A percentile compares a stretch with the other conserved stretches of the same genome.
phyloP scores from a whole-genome alignment of 2,329 filamentous ascomycete species.

The Talaromyces islandicus region DNA sequence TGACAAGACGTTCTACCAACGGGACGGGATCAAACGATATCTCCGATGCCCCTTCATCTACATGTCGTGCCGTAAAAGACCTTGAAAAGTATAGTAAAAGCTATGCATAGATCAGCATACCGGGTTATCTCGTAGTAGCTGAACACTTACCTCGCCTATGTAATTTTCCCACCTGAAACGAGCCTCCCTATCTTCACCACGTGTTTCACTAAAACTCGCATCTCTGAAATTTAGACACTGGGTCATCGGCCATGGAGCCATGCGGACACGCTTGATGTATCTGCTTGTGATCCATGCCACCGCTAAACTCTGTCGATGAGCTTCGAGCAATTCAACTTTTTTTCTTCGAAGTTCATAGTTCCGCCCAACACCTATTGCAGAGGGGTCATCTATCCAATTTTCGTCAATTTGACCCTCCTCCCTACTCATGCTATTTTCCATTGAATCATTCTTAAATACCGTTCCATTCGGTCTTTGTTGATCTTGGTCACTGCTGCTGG shows the following conservation, averaged over 20 bases:
- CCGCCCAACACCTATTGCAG: neutral
- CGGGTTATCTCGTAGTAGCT: neutral
- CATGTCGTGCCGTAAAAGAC: conserved; percentile 26
- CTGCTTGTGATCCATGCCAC: conserved; percentile 34
- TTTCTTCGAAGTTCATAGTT: conserved; percentile 4
- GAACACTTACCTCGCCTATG: conserved; percentile 22
- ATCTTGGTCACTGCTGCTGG: neutral
- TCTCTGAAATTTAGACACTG: conserved; percentile 16
- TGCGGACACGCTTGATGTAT: conserved; percentile 32
- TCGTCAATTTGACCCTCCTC: neutral
- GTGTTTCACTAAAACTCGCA: conserved; percentile 20
- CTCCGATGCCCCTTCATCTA: conserved; percentile 28
- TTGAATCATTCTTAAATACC: neutral
- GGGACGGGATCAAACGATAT: conserved; percentile 31
- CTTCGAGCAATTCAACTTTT: conserved; percentile 25
- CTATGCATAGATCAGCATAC: conserved; percentile 11
- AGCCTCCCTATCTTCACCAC: conserved; percentile 15
- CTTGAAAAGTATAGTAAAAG: conserved; percentile 27
- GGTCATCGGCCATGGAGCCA: conserved; percentile 24
- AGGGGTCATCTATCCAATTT: neutral
- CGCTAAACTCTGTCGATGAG: conserved; percentile 27
- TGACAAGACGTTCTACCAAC: conserved; percentile 32
- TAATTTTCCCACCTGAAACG: conserved; percentile 27
- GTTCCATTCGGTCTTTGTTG: conserved; percentile 9
- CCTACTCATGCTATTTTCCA: neutral